Evolutionary conservation across 805 yeast genomes (phyloP).

Genomic region (Wickerhamomyces strasburgensis): DNA sequence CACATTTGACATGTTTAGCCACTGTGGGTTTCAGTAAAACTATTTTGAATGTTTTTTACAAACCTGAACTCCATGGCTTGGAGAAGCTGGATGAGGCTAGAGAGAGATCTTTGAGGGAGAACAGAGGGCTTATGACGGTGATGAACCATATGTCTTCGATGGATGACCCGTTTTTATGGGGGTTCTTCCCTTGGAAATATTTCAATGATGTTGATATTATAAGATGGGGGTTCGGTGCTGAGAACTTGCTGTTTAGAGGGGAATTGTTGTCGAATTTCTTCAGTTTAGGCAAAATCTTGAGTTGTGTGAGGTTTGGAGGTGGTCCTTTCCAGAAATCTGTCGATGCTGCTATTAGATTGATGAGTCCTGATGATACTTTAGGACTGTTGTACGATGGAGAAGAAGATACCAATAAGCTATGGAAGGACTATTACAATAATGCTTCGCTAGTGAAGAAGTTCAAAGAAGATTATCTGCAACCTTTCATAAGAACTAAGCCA

Average conservation of each 20-base stretch:
- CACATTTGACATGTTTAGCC: conserved; percentile 62
- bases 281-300: conserved; percentile 81
- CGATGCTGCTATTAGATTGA: conserved; percentile 77
- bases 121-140: conserved; percentile 73
- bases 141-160: conserved; percentile 92
- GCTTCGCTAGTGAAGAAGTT: conserved; percentile 12
- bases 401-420: conserved; percentile 11
- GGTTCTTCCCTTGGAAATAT: conserved; percentile 69
- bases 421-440: conserved; percentile 13
- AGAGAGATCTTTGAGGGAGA: conserved; percentile 56
- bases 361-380: conserved; percentile 69
- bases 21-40: conserved; percentile 63
- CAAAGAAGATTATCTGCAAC: conserved; percentile 37
- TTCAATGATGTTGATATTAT: conserved; percentile 58
- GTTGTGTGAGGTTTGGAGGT: conserved; percentile 82
- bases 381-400: conserved; percentile 35
- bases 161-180: conserved; percentile 92
- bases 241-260: conserved; percentile 77
- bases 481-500: conserved; percentile 57
- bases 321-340: conserved; percentile 91
- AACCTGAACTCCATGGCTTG: conserved; percentile 55
- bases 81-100: conserved; percentile 63
- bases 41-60: conserved; percentile 55
- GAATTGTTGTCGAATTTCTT: conserved; percentile 54
- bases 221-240: conserved; percentile 95